These are phyloP conservation scores for Cystoisospora suis DNA, from an alignment of 169 alveolate species.

Conservation along the genomic window DNA sequence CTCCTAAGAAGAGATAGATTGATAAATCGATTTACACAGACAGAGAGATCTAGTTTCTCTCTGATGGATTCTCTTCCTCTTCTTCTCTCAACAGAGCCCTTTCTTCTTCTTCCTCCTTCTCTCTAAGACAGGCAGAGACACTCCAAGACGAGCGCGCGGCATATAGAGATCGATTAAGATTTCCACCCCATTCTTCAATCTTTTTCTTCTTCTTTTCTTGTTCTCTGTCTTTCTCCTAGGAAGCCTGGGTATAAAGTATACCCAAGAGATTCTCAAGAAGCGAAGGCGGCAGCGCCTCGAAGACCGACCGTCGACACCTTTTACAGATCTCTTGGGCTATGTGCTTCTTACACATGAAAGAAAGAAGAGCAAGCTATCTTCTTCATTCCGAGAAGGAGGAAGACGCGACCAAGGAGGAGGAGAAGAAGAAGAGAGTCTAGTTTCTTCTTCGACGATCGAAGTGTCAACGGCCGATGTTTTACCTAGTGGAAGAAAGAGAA, in stretches of 20 bases:
- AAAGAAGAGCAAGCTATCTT: neutral
- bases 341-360: slow-evolving; percentile 10
- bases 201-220: neutral
- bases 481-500: too few species aligned
- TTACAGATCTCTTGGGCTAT: slow-evolving; percentile 41
- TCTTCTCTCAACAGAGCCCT: too few species aligned
- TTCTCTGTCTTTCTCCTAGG: neutral
- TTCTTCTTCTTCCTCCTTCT: too few species aligned
- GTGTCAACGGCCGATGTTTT: slow-evolving; percentile 27
- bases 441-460: neutral
- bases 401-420: neutral
- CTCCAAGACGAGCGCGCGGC: too few species aligned
- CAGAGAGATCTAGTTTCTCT: too few species aligned
- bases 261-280: neutral
- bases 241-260: neutral
- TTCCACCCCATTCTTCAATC: too few species aligned
- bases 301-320: slow-evolving; percentile 47
- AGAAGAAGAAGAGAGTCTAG: neutral
- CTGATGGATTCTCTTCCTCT: too few species aligned
- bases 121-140: too few species aligned
- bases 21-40: too few species aligned
- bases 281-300: slow-evolving; percentile 15
- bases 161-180: too few species aligned
- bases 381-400: too few species aligned
- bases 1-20: too few species aligned